Evolutionary conservation across 73 alveolate species (phyloP).

Genomic region (Paramecium caudatum): DNA sequence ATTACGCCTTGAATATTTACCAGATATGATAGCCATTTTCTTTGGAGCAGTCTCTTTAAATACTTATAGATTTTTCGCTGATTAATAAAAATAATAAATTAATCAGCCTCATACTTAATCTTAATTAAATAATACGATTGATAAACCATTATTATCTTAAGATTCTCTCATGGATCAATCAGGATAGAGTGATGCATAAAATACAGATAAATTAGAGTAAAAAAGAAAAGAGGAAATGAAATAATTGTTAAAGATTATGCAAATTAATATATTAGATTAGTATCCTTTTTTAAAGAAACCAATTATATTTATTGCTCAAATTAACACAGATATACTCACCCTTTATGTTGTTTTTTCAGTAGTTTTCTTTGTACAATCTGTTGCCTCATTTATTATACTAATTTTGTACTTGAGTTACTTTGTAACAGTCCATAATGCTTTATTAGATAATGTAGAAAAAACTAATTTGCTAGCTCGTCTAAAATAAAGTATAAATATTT

Average conservation of each 20-base stretch:
- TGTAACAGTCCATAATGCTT: slow-evolving; percentile 44
- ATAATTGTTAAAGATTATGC: slow-evolving; percentile 15
- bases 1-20: slow-evolving; percentile 42
- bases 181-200: not conserved
- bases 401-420: slow-evolving; percentile 53
- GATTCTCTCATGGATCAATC: slow-evolving; percentile 19
- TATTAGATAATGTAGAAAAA: not conserved
- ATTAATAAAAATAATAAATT: not conserved
- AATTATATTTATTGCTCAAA: slow-evolving; percentile 10
- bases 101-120: not conserved
- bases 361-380: slow-evolving; percentile 15
- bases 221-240: not conserved
- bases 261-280: slow-evolving; percentile 50
- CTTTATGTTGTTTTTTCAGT: slow-evolving; percentile 58
- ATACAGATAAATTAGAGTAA: slow-evolving; percentile 7
- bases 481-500: not conserved
- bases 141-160: not conserved
- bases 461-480: not conserved
- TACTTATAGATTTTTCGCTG: slow-evolving; percentile 20
- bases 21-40: slow-evolving; percentile 59
- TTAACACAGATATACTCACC: slow-evolving; percentile 55
- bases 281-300: not conserved
- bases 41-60: slow-evolving; percentile 61
- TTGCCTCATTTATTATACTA: slow-evolving; percentile 32
- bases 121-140: not conserved